Percentiles rank a stretch among this genome's conserved stretches.
Evolutionary conservation across 306 rosid genomes (phyloP).

Genomic region (Albizia julibrissin): DNA sequence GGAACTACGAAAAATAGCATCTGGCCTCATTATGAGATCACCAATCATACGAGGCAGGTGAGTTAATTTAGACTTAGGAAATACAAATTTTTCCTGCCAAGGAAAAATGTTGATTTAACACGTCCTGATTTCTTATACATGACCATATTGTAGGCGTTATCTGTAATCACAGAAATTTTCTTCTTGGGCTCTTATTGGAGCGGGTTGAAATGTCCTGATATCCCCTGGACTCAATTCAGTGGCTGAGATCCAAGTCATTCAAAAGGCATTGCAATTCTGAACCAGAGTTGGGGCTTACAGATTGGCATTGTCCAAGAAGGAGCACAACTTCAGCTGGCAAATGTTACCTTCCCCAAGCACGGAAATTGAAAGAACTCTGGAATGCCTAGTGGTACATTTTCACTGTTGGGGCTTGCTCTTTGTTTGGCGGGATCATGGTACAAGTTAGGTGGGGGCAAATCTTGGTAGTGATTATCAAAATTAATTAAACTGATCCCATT

Average conservation of each 20-base stretch:
- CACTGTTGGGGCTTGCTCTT: not conserved
- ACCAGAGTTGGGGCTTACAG: conserved; percentile 22
- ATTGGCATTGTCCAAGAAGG: conserved; percentile 17
- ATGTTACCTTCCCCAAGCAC: conserved; percentile 4
- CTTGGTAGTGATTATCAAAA: conserved; percentile 18
- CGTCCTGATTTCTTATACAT: too few relatives aligned
- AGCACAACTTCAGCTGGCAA: conserved; percentile 13
- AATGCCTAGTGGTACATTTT: conserved; percentile 24
- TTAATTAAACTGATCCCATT: conserved; percentile 4
- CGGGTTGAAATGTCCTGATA: not conserved
- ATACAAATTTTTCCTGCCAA: not conserved
- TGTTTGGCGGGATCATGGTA: conserved; percentile 3
- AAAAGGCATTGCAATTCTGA: conserved; percentile 21
- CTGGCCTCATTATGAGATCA: conserved; percentile 96
- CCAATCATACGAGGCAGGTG: conserved; percentile 83
- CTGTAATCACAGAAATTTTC: conserved; percentile 1
- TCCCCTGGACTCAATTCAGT: too few relatives aligned
- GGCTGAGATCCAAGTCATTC: conserved; percentile 23
- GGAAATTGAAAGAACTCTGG: conserved; percentile 1
- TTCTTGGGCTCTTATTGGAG: conserved; percentile 5
- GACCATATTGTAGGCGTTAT: too few relatives aligned
- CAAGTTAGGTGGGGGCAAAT: conserved; percentile 5
- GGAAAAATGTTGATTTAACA: not conserved
- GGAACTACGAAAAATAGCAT: conserved; percentile 93
- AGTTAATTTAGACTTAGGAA: conserved; percentile 37